phyloP scores from a whole-genome alignment of 495 filamentous ascomycete genomes.

The Cudoniella acicularis region DNA sequence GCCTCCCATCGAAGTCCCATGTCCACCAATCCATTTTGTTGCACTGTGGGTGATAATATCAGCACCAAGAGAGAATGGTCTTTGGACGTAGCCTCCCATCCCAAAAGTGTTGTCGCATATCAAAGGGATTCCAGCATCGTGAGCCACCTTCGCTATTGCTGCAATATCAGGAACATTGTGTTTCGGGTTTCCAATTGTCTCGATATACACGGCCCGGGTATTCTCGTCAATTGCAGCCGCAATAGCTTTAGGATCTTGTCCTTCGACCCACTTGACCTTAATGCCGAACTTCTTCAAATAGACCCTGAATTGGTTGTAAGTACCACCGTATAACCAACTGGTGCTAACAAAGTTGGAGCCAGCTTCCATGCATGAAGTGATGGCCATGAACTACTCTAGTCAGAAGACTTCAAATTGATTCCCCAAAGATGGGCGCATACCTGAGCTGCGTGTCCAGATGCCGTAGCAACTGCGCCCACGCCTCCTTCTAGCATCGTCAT shows the following conservation, averaged over 20 bases:
- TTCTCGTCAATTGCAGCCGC: conserved; percentile 37
- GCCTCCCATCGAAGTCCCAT: conserved; percentile 40
- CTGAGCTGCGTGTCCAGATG: conserved; percentile 35
- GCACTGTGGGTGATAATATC: conserved; percentile 40
- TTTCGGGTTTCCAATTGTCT: conserved; percentile 41
- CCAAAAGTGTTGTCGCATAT: conserved; percentile 42
- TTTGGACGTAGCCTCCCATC: conserved; percentile 38
- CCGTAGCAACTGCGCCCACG: conserved; percentile 38
- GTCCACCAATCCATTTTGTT: conserved; percentile 43
- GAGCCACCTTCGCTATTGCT: conserved; percentile 36
- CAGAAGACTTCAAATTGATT: conserved; percentile 6
- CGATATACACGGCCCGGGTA: conserved; percentile 37
- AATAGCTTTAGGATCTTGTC: conserved; percentile 34
- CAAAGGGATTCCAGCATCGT: conserved; percentile 38
- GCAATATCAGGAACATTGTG: conserved; percentile 39
- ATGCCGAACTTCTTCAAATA: conserved; percentile 40
- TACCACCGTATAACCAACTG: conserved; percentile 38
- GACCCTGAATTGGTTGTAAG: conserved; percentile 40
- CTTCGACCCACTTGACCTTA: conserved; percentile 37
- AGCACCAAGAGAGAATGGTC: conserved; percentile 36
- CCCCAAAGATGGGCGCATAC: conserved; percentile 1
- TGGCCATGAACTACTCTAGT: conserved; percentile 37
- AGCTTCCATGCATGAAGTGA: conserved; percentile 36
- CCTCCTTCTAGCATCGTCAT: conserved; percentile 42
- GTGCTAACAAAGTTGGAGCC: conserved; percentile 40